These are phyloP conservation scores for Pachysandra terminalis DNA, from an alignment of 164 flowering plant species.

Conservation along the genomic window DNA sequence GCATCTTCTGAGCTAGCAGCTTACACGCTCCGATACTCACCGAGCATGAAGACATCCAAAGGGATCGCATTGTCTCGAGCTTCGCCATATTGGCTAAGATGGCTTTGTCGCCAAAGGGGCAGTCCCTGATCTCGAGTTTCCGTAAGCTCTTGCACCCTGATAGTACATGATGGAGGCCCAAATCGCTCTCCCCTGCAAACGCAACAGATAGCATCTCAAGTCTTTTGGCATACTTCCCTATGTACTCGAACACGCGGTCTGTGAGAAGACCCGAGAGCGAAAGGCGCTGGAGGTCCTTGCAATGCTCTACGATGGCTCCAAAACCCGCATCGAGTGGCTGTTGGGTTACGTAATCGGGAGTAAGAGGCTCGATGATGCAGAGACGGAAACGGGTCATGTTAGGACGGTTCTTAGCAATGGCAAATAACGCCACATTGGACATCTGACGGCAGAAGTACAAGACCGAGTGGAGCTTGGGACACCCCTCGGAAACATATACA, in stretches of 20 bases:
- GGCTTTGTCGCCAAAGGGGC: slow-evolving; percentile 90
- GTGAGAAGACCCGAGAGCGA: slow-evolving; percentile 86
- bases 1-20: slow-evolving; percentile 67
- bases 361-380: slow-evolving; percentile 76
- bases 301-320: slow-evolving; percentile 78
- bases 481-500: slow-evolving; percentile 69
- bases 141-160: slow-evolving; percentile 83
- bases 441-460: slow-evolving; percentile 89
- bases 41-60: slow-evolving; percentile 97
- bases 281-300: slow-evolving; percentile 70
- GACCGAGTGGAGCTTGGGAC: slow-evolving; percentile 77
- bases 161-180: slow-evolving; percentile 73
- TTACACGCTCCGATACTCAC: slow-evolving; percentile 81
- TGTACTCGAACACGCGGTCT: slow-evolving; percentile 65
- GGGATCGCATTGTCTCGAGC: slow-evolving; percentile 99
- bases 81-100: slow-evolving; percentile 83
- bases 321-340: slow-evolving; percentile 79
- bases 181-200: slow-evolving; percentile 86
- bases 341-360: slow-evolving; percentile 68
- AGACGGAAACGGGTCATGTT: slow-evolving; percentile 78
- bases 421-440: slow-evolving; percentile 73
- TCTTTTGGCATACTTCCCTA: slow-evolving; percentile 68
- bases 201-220: slow-evolving; percentile 89
- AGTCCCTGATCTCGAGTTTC: slow-evolving; percentile 84
- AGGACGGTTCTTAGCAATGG: slow-evolving; percentile 69